Percentiles rank a stretch among this genome's conserved stretches.
These are phyloP conservation scores for Tulasnella sp. DNA, from an alignment of 768 basidiomycete genomes.

Conservation along the genomic window DNA sequence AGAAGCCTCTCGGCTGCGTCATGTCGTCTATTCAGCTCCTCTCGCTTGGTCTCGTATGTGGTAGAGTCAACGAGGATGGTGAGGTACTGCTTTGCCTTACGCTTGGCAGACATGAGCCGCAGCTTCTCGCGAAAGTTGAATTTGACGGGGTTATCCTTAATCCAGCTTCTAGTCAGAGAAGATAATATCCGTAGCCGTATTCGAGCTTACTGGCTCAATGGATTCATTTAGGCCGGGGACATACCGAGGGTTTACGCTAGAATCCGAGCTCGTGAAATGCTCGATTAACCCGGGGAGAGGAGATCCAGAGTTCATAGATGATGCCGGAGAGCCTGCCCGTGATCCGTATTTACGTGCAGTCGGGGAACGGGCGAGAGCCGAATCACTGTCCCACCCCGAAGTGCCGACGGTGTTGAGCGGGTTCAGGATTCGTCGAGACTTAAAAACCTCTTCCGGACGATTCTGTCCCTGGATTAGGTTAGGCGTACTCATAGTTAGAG, in stretches of 20 bases:
- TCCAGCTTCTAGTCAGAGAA: not conserved
- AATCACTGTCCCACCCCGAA: not conserved
- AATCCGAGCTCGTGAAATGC: not conserved
- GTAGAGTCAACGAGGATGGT: not conserved
- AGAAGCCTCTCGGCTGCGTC: not conserved
- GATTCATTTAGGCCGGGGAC: no score
- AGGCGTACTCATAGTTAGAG: no score
- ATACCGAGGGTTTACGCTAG: not conserved
- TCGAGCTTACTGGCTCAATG: no score
- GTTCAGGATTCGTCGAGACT: no score
- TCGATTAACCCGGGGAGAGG: not conserved
- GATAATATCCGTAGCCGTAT: no score
- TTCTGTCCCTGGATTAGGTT: no score
- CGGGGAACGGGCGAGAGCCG: not conserved
- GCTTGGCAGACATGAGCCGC: not conserved
- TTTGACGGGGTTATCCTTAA: not conserved
- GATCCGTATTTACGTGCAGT: not conserved
- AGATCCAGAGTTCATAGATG: not conserved
- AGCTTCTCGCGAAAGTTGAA: not conserved
- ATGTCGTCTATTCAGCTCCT: not conserved
- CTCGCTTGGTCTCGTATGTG: not conserved
- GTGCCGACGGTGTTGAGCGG: not conserved
- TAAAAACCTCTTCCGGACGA: no score
- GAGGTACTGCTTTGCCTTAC: not conserved
- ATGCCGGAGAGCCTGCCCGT: not conserved